These are phyloP conservation scores for Ziziphus jujuba DNA, from an alignment of 306 rosid species.

Conservation along the genomic window DNA sequence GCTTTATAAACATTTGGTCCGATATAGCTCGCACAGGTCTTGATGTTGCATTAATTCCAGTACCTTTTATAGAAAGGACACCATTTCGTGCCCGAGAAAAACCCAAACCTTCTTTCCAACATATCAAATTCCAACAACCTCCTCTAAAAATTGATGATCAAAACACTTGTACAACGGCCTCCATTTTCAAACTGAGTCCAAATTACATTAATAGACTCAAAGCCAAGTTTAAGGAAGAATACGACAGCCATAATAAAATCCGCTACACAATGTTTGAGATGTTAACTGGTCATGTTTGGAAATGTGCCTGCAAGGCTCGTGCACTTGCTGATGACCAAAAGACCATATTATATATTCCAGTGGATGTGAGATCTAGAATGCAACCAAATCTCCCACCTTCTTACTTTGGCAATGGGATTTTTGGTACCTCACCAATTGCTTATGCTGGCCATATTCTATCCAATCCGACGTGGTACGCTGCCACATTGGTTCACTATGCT, in stretches of 20 bases:
- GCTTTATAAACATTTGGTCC: conserved; percentile 70
- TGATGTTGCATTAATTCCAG: conserved; percentile 27
- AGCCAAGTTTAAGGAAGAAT: conserved; percentile 51
- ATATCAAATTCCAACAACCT: conserved; percentile 60
- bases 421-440: conserved; percentile 66
- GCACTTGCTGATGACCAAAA: conserved; percentile 54
- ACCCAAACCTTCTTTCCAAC: conserved; percentile 60
- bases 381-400: conserved; percentile 65
- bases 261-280: conserved; percentile 62
- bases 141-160: conserved; percentile 45
- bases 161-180: conserved; percentile 36
- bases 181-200: conserved; percentile 51
- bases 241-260: conserved; percentile 31
- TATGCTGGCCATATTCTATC: conserved; percentile 58
- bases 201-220: conserved; percentile 49
- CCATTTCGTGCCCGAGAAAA: conserved; percentile 62
- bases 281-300: conserved; percentile 77
- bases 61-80: conserved; percentile 61
- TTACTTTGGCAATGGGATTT: conserved; percentile 69
- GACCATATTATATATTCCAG: conserved; percentile 61
- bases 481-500: conserved; percentile 54
- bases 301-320: conserved; percentile 52
- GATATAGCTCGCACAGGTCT: conserved; percentile 75
- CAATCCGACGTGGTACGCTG: conserved; percentile 74
- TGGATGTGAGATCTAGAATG: conserved; percentile 65